phyloP scores from a whole-genome alignment of 257 asterid genomes.

The Nicotiana tomentosiformis region DNA sequence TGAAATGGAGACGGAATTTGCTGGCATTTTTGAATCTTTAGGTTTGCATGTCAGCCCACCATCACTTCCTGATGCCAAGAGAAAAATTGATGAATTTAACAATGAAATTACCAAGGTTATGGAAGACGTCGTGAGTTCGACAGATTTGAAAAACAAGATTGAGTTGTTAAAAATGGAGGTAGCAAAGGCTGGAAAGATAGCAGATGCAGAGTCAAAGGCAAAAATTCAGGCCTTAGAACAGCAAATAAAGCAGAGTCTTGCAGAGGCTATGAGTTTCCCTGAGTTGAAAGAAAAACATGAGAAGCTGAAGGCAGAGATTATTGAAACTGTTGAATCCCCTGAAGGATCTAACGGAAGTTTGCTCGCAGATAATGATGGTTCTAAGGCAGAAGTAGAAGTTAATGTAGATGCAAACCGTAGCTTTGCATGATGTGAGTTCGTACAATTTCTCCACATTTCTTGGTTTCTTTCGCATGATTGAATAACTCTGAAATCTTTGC shows the following conservation, averaged over 20 bases:
- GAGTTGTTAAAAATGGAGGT: conserved; percentile 55
- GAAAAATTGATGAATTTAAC: conserved; percentile 36
- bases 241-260: conserved; percentile 52
- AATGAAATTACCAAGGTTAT: conserved; percentile 40
- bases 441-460: not conserved
- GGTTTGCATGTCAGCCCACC: conserved; percentile 42
- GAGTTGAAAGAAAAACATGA: conserved; percentile 57
- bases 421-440: conserved; percentile 38
- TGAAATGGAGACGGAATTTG: conserved; percentile 49
- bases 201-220: conserved; percentile 38
- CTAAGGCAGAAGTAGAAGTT: conserved; percentile 23
- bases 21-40: conserved; percentile 35
- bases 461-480: not conserved
- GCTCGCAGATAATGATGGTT: conserved; percentile 11
- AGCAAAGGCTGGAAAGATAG: conserved; percentile 44
- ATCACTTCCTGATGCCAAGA: conserved; percentile 24
- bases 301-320: conserved; percentile 40
- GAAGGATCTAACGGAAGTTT: conserved; percentile 49
- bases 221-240: conserved; percentile 53
- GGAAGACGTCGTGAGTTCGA: conserved; percentile 42
- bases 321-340: conserved; percentile 32
- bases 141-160: conserved; percentile 58
- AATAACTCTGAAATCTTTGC: conserved; percentile 6
- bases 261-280: conserved; percentile 34
- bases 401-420: conserved; percentile 30